Percentiles rank a stretch among this genome's conserved stretches.
These are phyloP conservation scores for Ganoderma lucidum DNA, from an alignment of 1,284 basidiomycete genomes.

Conservation along the genomic window DNA sequence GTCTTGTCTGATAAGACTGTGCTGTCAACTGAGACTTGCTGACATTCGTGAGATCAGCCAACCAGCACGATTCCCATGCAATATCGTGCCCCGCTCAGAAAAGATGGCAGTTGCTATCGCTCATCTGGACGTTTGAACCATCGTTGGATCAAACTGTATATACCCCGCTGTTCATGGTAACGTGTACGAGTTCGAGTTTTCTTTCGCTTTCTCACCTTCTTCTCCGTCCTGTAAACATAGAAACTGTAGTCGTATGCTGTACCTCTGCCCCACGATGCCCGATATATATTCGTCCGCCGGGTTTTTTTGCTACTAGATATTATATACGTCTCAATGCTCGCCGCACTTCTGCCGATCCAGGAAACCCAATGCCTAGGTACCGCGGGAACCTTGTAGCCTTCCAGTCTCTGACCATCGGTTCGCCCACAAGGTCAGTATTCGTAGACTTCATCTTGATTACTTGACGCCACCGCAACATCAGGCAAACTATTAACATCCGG, in stretches of 20 bases:
- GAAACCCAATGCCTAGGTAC: background rate
- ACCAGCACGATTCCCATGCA: constrained; percentile 22
- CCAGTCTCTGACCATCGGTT: too few relatives aligned
- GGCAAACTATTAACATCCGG: too few relatives aligned
- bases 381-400: too few relatives aligned
- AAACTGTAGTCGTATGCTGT: background rate
- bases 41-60: constrained; percentile 7
- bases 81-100: constrained; percentile 21
- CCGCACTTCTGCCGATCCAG: background rate
- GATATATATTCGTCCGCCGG: background rate
- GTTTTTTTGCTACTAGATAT: background rate
- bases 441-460: too few relatives aligned
- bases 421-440: too few relatives aligned
- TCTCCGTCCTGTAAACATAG: background rate
- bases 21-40: background rate
- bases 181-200: background rate
- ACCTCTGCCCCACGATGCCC: background rate
- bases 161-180: background rate
- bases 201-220: background rate
- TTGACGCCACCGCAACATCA: too few relatives aligned
- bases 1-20: background rate
- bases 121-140: constrained; percentile 6
- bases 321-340: background rate
- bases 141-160: background rate
- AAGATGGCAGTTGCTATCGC: constrained; percentile 8